Evolutionary conservation across 140 eudicot species (phyloP).

Genomic region (Ambrosia hybrid): DNA sequence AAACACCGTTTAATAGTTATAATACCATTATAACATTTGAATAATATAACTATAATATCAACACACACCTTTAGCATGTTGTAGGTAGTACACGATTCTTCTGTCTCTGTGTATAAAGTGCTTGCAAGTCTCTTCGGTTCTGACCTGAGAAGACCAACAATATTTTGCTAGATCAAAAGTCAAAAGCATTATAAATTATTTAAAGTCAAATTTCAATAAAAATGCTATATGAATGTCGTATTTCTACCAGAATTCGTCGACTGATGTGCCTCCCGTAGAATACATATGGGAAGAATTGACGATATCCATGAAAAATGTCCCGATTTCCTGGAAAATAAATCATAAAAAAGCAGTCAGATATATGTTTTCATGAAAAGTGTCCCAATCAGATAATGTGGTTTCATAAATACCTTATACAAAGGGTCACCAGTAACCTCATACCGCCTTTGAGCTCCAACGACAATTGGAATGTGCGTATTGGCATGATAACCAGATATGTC

Average conservation of each 20-base stretch:
- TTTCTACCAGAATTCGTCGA: constrained; percentile 62
- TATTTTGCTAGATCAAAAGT: constrained; percentile 9
- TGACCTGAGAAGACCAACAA: constrained; percentile 39
- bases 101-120: constrained; percentile 57
- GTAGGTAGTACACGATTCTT: constrained; percentile 90
- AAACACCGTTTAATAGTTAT: background rate
- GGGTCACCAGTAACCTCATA: constrained; percentile 86
- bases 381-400: too few species aligned
- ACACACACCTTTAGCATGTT: constrained; percentile 83
- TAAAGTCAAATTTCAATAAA: background rate
- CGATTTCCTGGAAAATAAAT: constrained; percentile 47
- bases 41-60: background rate
- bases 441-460: constrained; percentile 83
- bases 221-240: background rate
- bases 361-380: too few species aligned
- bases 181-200: background rate
- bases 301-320: constrained; percentile 35
- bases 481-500: constrained; percentile 71
- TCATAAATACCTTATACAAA: constrained; percentile 56
- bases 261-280: constrained; percentile 43
- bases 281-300: constrained; percentile 36
- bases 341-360: constrained; percentile 15
- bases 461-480: constrained; percentile 86
- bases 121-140: constrained; percentile 80
- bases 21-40: too few species aligned